These are phyloP conservation scores for Coemansia guatemalensis DNA, from an alignment of 192 early-diverging fungal species.

Conservation along the genomic window DNA sequence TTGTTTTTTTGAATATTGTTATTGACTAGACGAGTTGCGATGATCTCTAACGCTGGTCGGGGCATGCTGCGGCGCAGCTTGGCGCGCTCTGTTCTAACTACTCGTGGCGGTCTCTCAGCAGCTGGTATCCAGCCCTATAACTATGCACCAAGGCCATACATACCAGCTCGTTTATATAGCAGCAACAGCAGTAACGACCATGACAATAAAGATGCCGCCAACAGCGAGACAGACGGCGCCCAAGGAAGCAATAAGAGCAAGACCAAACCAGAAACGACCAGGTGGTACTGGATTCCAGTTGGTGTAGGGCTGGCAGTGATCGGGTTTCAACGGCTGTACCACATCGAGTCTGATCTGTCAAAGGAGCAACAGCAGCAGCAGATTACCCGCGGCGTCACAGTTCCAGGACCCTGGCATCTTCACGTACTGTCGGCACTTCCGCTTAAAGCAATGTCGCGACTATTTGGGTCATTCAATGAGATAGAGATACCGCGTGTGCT, in stretches of 20 bases:
- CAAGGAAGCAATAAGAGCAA: conserved; percentile 7
- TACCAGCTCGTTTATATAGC: conserved; percentile 13
- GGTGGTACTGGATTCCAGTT: conserved; percentile 75
- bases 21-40: not conserved
- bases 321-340: conserved; percentile 63
- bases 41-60: not conserved
- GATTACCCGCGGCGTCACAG: conserved; percentile 22
- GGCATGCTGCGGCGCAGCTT: not conserved
- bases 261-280: conserved; percentile 16
- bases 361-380: conserved; percentile 21
- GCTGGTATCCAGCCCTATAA: not conserved
- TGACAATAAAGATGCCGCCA: not conserved
- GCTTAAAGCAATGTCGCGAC: conserved; percentile 82
- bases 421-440: conserved; percentile 86
- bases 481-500: conserved; percentile 77
- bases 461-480: conserved; percentile 89
- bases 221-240: not conserved
- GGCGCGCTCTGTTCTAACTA: not conserved
- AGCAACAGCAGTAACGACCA: not conserved
- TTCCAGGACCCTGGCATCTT: conserved; percentile 89
- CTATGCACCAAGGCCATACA: conserved; percentile 7
- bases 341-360: conserved; percentile 47
- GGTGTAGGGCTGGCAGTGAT: conserved; percentile 75
- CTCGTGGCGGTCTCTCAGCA: not conserved
- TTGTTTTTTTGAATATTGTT: not conserved